These are phyloP conservation scores for Juglanconis juglandina DNA, from an alignment of 2,329 filamentous ascomycete genomes.

Conservation along the genomic window DNA sequence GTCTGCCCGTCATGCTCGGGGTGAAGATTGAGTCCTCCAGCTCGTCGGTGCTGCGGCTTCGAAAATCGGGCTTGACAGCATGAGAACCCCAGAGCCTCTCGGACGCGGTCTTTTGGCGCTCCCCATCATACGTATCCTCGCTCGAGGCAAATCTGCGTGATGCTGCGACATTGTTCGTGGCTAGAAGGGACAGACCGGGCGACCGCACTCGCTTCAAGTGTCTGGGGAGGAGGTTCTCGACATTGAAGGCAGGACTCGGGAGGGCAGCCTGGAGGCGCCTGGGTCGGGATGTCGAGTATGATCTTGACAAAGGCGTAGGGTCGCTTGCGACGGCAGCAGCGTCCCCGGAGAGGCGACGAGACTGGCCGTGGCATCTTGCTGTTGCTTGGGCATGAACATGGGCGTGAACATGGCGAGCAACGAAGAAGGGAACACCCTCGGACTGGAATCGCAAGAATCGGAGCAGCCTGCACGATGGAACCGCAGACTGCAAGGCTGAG, in stretches of 20 bases:
- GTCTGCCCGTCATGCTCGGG: conserved; percentile 63
- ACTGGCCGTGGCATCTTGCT: not conserved
- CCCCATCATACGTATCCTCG: conserved; percentile 20
- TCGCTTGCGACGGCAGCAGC: not conserved
- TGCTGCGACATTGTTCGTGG: conserved; percentile 11
- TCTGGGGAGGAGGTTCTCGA: conserved; percentile 26
- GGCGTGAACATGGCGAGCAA: conserved; percentile 30
- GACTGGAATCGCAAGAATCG: conserved; percentile 72
- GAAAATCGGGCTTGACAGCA: conserved; percentile 27
- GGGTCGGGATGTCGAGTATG: conserved; percentile 4
- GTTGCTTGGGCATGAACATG: not conserved
- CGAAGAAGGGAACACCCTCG: conserved; percentile 53
- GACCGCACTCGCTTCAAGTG: conserved; percentile 16
- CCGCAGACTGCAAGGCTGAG: conserved; percentile 39
- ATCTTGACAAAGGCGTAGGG: not conserved
- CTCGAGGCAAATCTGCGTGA: conserved; percentile 28
- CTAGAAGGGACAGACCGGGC: conserved; percentile 1
- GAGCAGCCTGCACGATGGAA: conserved; percentile 58
- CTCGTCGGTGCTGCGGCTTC: conserved; percentile 14
- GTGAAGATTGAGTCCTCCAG: conserved; percentile 60
- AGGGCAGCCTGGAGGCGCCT: conserved; percentile 7
- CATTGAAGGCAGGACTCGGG: conserved; percentile 21
- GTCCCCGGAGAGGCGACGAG: not conserved
- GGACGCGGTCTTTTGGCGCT: conserved; percentile 39
- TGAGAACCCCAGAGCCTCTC: conserved; percentile 46